Evolutionary conservation across 345 rosid species (phyloP).

Genomic region (Mangifera indica): DNA sequence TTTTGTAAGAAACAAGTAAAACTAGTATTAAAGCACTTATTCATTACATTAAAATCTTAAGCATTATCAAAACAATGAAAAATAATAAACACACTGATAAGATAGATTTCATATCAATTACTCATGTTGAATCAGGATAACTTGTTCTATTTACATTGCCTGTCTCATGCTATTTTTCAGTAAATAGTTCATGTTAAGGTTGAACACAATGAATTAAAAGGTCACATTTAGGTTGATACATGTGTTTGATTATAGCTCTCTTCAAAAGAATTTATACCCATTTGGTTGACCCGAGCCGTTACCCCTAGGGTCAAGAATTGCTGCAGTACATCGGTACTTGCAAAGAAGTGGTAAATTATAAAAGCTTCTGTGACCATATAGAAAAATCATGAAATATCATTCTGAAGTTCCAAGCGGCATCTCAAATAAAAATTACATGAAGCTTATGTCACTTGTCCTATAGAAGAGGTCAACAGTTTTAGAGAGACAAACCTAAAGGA

Average conservation of each 20-base stretch:
- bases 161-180: background rate
- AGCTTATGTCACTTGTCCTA: background rate
- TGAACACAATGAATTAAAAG: background rate
- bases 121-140: background rate
- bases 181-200: too few species aligned
- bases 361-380: background rate
- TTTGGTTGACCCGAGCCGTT: background rate
- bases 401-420: background rate
- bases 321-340: background rate
- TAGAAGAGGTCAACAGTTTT: background rate
- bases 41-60: too few species aligned
- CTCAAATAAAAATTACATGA: background rate
- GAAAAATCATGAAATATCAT: background rate
- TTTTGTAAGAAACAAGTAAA: too few species aligned
- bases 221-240: background rate
- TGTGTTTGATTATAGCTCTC: too few species aligned
- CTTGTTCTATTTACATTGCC: background rate
- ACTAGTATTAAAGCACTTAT: too few species aligned
- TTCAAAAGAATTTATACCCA: background rate
- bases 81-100: too few species aligned
- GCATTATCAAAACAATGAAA: too few species aligned
- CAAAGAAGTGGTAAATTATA: background rate
- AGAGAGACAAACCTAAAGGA: slow-evolving; percentile 71
- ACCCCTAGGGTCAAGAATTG: background rate
- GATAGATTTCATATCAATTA: too few species aligned